Base-by-base conservation (phyloP, 2,329 filamentous ascomycete species). In the Aspergillus melleus region DNA sequence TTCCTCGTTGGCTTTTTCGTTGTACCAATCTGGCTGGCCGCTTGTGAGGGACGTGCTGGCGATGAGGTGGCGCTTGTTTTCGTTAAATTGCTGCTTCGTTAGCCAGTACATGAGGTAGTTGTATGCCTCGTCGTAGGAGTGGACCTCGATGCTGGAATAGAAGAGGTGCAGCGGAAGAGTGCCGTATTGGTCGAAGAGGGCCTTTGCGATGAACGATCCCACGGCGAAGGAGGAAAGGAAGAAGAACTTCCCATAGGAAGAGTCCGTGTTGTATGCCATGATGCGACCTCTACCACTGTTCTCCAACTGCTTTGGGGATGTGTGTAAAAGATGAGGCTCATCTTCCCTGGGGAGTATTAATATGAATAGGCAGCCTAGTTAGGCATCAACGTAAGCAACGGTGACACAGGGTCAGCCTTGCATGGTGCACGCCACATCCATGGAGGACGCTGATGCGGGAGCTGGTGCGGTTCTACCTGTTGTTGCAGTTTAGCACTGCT, bases 71-170 rank as follows among this genome's bases (percentile, higher is more conserved):
- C 52, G 54, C 11, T 58, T 50, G 12, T 22, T 44, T 9, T 29
- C 51, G 24, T 54, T 42, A 16, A 58, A 54, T 3, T 22, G 51
- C 14, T 58, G 39, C 51, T 58, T 58, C 29, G 32, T 50, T 9
- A 58, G 26, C 56, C 56, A 58, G 36, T 49, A 58, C 29, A 58
- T 42, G 24, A 58, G 51, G 4, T 58, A 58, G 10, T 54, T 54
- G 51, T 58, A 58, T 5, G 56, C 56, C 12, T 58, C 56, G 42
- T 58, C 56, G 20, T 58, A 52, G 2, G 56, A 58, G 2, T 54
- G 56, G 4, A 58, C 56, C 12, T 58, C 56, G 24, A 58, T 36
- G 16, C 39, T 54, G 30, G 56, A 58, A n/a, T 54, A 58, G 9
- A 58, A 30, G 2, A 58, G n/a, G 8, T 54, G 19, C 3, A 58